Percentiles rank a stretch among this genome's conserved stretches.
These are phyloP conservation scores for Komagataella pseudopastoris DNA, from an alignment of 805 yeast species.

Conservation along the genomic window DNA sequence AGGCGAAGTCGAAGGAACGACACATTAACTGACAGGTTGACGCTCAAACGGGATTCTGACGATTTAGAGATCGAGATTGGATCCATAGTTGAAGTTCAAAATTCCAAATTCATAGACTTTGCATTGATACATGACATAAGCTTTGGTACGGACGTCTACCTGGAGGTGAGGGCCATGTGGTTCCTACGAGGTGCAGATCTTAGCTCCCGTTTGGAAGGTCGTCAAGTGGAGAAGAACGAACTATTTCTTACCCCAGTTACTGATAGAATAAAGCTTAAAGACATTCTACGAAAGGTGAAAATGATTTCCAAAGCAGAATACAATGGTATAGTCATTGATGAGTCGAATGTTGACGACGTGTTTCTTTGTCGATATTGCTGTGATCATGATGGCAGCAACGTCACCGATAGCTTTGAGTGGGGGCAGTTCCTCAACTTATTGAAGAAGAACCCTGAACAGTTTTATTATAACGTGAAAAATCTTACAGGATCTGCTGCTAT, in stretches of 20 bases:
- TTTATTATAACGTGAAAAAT: conserved; percentile 17
- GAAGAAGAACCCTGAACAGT: conserved; percentile 14
- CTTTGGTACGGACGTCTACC: conserved; percentile 32
- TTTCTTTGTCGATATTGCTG: conserved; percentile 29
- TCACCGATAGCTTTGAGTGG: conserved; percentile 26
- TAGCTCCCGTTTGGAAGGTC: conserved; percentile 15
- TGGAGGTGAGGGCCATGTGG: conserved; percentile 34
- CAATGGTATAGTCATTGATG: conserved; percentile 19
- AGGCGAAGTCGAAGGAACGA: conserved; percentile 2
- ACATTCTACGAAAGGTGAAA: conserved; percentile 29
- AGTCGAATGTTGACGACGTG: conserved; percentile 16
- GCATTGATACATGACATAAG: conserved; percentile 38
- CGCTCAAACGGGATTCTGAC: conserved; percentile 29
- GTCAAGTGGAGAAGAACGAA: conserved; percentile 24
- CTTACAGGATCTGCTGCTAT: conserved; percentile 15
- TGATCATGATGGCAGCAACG: conserved; percentile 19
- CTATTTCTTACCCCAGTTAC: conserved; percentile 39
- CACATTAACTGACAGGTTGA: conserved; percentile 6
- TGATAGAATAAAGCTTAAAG: conserved; percentile 26
- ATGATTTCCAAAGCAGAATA: conserved; percentile 26
- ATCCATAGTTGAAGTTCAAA: conserved; percentile 30
- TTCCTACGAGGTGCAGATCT: conserved; percentile 31
- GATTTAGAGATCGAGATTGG: conserved; percentile 37
- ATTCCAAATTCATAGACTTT: conserved; percentile 20
- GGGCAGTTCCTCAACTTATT: conserved; percentile 15